Evolutionary conservation across 257 asterid genomes (phyloP).

Genomic region (Solanum lycopersicoides): DNA sequence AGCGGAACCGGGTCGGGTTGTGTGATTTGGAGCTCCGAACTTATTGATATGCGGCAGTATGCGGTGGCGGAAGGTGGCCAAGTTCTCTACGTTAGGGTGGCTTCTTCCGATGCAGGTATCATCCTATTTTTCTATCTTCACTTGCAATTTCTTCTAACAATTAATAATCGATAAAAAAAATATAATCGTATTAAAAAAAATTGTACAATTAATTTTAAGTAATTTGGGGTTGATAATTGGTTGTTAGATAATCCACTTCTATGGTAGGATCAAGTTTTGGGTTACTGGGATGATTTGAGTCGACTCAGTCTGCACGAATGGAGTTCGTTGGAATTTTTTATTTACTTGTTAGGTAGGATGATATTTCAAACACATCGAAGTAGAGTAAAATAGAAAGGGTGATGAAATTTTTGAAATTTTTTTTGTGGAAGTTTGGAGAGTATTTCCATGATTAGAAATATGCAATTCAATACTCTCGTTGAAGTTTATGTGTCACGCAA

Average conservation of each 20-base stretch:
- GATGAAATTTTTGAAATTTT: not conserved
- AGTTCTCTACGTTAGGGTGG: constrained; percentile 47
- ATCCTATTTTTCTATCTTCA: not conserved
- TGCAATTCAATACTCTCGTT: not conserved
- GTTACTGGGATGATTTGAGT: not conserved
- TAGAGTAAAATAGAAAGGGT: not conserved
- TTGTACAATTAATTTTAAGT: not conserved
- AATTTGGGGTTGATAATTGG: not conserved
- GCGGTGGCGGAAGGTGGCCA: constrained; percentile 77
- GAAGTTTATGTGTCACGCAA: too few species aligned
- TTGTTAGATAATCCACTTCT: not conserved
- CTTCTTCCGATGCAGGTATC: constrained; percentile 65
- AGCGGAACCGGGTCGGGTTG: constrained; percentile 57
- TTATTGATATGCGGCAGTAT: constrained; percentile 77
- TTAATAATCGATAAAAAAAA: too few species aligned
- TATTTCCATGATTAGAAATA: not conserved
- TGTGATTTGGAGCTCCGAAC: constrained; percentile 54
- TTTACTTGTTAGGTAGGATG: not conserved
- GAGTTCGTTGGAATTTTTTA: not conserved
- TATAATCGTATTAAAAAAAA: not conserved
- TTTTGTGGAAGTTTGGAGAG: too few species aligned
- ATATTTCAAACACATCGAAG: not conserved
- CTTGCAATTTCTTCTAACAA: not conserved
- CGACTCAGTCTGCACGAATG: not conserved
- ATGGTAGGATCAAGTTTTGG: not conserved